Conservation (phyloP, 441 rosid genomes). For the Theobroma grandiflorum region DNA sequence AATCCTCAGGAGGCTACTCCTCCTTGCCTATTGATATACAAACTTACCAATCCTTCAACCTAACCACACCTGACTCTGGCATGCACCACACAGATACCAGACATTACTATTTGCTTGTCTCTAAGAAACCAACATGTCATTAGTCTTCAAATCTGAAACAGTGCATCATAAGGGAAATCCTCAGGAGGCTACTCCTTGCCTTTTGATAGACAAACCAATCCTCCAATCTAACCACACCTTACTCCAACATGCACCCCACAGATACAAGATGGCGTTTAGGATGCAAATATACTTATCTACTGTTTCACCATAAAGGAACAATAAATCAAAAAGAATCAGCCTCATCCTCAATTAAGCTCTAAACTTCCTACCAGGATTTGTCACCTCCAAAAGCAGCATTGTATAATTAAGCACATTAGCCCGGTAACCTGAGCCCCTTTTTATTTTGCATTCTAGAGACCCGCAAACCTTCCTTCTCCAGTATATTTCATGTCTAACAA, state of each 20-base stretch:
- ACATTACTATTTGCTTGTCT: not conserved
- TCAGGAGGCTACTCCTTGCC: not conserved
- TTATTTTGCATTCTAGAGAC: not conserved
- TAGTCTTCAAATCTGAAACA: not conserved
- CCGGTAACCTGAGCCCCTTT: not conserved
- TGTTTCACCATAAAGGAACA: not conserved
- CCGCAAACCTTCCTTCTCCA: not conserved
- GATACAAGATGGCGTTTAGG: not conserved
- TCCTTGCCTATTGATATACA: not conserved
- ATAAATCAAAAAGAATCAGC: not conserved
- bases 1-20: not conserved
- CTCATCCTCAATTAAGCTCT: not conserved
- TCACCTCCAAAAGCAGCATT: not conserved
- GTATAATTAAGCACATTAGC: not conserved
- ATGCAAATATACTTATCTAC: not conserved
- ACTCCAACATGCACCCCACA: not conserved
- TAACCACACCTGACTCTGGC: not conserved
- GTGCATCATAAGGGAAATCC: not conserved
- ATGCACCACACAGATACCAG: not conserved
- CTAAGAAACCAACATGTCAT: constrained; percentile 15
- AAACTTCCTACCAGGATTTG: not conserved
- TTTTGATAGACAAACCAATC: not conserved
- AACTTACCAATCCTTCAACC: not conserved
- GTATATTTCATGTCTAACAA: not conserved
- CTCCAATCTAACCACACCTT: not conserved